Evolutionary conservation across 495 filamentous ascomycete genomes (phyloP).

Genomic region (Aspergillus kassunensis): DNA sequence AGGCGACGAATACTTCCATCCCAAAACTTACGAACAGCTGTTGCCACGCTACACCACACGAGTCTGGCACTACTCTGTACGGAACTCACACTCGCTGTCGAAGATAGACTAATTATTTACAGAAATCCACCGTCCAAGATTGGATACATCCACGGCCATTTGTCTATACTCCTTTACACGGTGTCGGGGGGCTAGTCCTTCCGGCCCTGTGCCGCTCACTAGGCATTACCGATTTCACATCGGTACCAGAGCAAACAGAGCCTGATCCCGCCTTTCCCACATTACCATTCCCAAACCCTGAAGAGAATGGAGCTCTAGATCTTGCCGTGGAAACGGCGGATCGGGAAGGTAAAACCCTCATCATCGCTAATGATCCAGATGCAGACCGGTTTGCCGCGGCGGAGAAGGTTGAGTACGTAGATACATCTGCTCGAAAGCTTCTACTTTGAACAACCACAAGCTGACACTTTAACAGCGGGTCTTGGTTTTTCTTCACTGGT

Average conservation of each 20-base stretch:
- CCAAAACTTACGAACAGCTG: constrained; percentile 37
- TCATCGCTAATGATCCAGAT: constrained; percentile 69
- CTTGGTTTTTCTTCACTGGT: constrained; percentile 64
- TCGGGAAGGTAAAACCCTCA: constrained; percentile 39
- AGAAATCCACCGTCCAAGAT: constrained; percentile 36
- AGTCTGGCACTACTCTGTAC: constrained; percentile 39
- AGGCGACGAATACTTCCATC: constrained; percentile 37
- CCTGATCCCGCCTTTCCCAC: constrained; percentile 70
- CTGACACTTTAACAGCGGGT: constrained; percentile 24
- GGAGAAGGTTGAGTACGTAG: constrained; percentile 50
- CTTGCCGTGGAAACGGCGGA: constrained; percentile 57
- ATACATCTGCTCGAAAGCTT: too few species aligned
- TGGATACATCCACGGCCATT: constrained; percentile 38
- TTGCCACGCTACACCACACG: constrained; percentile 40
- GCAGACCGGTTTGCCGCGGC: constrained; percentile 69
- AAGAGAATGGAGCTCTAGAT: constrained; percentile 66
- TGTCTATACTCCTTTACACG: constrained; percentile 70
- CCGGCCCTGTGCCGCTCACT: constrained; percentile 40
- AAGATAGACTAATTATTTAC: constrained; percentile 9
- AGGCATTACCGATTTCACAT: constrained; percentile 39
- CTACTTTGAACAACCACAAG: neutral
- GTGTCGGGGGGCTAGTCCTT: constrained; percentile 55
- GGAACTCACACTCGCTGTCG: neutral
- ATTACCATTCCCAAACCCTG: constrained; percentile 67
- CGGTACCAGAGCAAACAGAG: constrained; percentile 48